Evolutionary conservation across 306 rosid genomes (phyloP).

Genomic region (Vicia villosa): DNA sequence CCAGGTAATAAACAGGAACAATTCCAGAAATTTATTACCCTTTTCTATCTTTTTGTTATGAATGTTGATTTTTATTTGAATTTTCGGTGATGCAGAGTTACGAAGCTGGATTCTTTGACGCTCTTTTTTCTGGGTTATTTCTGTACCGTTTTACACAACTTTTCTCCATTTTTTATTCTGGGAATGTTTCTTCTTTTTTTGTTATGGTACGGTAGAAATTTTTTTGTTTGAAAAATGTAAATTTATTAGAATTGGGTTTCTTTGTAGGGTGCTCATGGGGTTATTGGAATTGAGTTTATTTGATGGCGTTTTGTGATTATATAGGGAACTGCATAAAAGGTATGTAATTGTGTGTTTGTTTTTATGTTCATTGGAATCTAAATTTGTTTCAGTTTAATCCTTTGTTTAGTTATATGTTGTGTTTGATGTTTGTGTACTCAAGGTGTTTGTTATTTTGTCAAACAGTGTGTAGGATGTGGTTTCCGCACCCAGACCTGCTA

Average conservation of each 20-base stretch:
- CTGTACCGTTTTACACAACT: constrained; percentile 95
- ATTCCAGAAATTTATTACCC: neutral
- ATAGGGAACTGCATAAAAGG: too few relatives aligned
- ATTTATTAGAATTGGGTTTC: constrained; percentile 23
- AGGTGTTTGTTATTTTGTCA: constrained; percentile 29
- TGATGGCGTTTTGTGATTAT: constrained; percentile 97
- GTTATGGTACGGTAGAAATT: neutral
- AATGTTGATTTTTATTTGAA: neutral
- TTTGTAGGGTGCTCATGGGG: constrained; percentile 95
- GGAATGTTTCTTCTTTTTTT: constrained; percentile 47
- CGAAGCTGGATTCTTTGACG: constrained; percentile 63
- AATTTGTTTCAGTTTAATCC: neutral
- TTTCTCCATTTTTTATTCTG: constrained; percentile 93
- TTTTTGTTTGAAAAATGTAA: constrained; percentile 12
- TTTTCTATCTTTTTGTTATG: constrained; percentile 11
- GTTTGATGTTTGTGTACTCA: neutral
- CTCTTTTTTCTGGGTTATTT: constrained; percentile 77
- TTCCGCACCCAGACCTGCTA: too few relatives aligned
- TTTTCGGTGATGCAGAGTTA: constrained; percentile 51
- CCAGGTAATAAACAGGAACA: constrained; percentile 53
- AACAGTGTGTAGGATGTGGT: constrained; percentile 74
- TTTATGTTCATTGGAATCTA: constrained; percentile 3
- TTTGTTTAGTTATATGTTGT: neutral
- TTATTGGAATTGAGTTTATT: too few relatives aligned
- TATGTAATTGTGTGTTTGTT: constrained; percentile 13